Evolutionary conservation across 2,329 filamentous ascomycete species (phyloP).

Genomic region (Drechmeria coniospora): DNA sequence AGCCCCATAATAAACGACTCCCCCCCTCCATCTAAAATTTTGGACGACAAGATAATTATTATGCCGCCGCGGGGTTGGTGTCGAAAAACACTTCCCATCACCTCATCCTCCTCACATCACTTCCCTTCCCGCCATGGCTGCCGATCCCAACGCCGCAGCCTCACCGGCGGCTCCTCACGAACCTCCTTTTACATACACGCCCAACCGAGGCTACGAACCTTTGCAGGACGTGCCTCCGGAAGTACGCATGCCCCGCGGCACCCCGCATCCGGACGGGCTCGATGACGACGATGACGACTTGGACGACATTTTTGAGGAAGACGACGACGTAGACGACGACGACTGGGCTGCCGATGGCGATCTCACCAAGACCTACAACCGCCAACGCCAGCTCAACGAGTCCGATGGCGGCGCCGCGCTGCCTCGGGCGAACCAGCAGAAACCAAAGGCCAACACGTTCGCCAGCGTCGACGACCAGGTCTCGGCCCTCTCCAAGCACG

Average conservation of each 20-base stretch:
- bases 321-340: conserved; percentile 30
- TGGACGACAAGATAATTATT: conserved; percentile 5
- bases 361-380: conserved; percentile 77
- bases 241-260: conserved; percentile 14
- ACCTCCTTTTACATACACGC: conserved; percentile 27
- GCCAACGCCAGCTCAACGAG: conserved; percentile 54
- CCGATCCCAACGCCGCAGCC: conserved; percentile 5
- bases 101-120: no score
- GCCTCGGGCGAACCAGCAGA: conserved; percentile 67
- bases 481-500: conserved; percentile 68
- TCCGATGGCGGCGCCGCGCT: conserved; percentile 35
- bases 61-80: no score
- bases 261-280: conserved; percentile 8
- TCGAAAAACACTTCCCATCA: no score
- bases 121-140: not conserved
- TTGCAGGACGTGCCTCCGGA: conserved; percentile 19
- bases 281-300: conserved; percentile 10
- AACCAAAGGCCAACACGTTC: conserved; percentile 63
- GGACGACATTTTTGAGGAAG: conserved; percentile 16
- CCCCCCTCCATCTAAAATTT: no score
- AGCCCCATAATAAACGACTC: no score
- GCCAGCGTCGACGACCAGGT: conserved; percentile 79
- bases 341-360: conserved; percentile 49
- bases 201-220: conserved; percentile 27
- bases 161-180: conserved; percentile 27